These are phyloP conservation scores for Psidium guajava DNA, from an alignment of 345 rosid genomes.

Conservation along the genomic window DNA sequence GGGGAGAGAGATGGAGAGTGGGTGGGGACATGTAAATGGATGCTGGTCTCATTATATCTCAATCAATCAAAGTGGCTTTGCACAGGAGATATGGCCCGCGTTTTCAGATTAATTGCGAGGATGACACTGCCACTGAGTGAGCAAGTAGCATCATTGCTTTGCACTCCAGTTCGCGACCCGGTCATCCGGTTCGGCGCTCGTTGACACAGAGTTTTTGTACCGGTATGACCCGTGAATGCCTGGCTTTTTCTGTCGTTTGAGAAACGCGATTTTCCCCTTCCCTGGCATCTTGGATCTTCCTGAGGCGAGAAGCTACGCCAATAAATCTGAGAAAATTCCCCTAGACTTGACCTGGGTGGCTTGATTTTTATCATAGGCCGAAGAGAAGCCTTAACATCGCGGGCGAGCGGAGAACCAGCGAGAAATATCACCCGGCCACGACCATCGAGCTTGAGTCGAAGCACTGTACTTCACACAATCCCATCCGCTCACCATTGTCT, in stretches of 20 bases:
- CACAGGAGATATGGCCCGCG: slow-evolving; percentile 2
- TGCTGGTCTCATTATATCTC: not conserved
- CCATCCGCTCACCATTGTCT: not conserved
- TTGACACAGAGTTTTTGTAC: not conserved
- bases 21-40: not conserved
- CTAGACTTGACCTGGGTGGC: not conserved
- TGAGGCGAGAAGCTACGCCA: not conserved
- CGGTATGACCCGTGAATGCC: not conserved
- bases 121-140: not conserved
- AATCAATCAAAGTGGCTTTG: not conserved
- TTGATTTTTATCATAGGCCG: not conserved
- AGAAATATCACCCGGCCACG: not conserved
- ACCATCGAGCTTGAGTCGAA: not conserved
- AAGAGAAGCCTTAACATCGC: not conserved
- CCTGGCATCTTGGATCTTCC: not conserved
- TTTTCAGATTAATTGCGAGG: slow-evolving; percentile 11
- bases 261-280: not conserved
- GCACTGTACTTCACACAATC: not conserved
- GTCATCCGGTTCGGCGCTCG: not conserved
- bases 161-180: not conserved
- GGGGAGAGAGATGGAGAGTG: slow-evolving; percentile 1
- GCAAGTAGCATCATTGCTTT: not conserved
- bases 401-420: not conserved
- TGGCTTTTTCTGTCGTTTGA: not conserved
- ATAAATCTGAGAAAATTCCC: not conserved